Percentiles rank a stretch among this genome's conserved stretches.
These are phyloP conservation scores for Ustilago curta DNA, from an alignment of 1,284 basidiomycete genomes.

Conservation along the genomic window DNA sequence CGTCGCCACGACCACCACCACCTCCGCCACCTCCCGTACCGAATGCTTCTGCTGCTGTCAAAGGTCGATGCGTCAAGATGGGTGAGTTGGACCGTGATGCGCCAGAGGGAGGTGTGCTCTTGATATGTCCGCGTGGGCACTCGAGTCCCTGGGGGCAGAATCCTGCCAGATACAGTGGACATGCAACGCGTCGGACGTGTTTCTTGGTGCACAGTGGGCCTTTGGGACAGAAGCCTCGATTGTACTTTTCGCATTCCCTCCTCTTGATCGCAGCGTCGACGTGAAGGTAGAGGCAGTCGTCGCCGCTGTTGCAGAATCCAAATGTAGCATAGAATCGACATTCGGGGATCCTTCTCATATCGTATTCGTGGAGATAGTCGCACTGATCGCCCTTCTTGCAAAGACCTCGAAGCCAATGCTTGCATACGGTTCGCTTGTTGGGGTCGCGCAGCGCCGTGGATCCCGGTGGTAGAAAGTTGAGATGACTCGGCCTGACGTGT, in stretches of 20 bases:
- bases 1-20: slow-evolving; percentile 21
- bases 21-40: slow-evolving; percentile 20
- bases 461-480: slow-evolving; percentile 42
- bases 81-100: slow-evolving; percentile 64
- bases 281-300: slow-evolving; percentile 97
- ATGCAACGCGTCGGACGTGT: slow-evolving; percentile 90
- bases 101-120: slow-evolving; percentile 60
- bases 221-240: slow-evolving; percentile 85
- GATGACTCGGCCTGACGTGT: slow-evolving; percentile 49
- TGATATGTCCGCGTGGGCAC: slow-evolving; percentile 83
- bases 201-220: slow-evolving; percentile 88
- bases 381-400: slow-evolving; percentile 99
- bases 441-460: slow-evolving; percentile 53
- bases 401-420: slow-evolving; percentile 97
- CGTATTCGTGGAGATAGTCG: slow-evolving; percentile 99
- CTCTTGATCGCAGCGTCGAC: slow-evolving; percentile 87
- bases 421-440: slow-evolving; percentile 83
- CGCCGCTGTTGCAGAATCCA: slow-evolving; percentile 96
- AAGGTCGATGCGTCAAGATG: slow-evolving; percentile 62
- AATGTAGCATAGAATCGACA: slow-evolving; percentile 99
- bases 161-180: slow-evolving; percentile 90
- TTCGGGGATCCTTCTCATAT: slow-evolving; percentile 97
- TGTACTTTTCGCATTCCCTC: slow-evolving; percentile 91
- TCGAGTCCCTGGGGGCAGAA: slow-evolving; percentile 95
- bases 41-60: slow-evolving; percentile 66